Conservation (phyloP, 148 eudicot species). For the Tetragonia tetragonoides region DNA sequence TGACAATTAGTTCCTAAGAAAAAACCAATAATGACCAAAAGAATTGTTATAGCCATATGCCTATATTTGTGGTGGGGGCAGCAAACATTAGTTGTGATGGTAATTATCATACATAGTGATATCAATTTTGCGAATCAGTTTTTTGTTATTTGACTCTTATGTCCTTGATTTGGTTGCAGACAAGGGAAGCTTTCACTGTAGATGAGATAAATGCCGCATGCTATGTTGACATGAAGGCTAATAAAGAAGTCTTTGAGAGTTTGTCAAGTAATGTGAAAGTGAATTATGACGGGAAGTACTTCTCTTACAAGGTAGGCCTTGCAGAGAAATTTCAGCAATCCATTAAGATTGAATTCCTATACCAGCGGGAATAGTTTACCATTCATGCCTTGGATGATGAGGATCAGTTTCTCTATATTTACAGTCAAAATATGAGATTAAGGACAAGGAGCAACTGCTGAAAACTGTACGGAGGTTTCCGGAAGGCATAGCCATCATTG, state of each 20-base stretch:
- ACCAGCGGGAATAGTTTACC: background rate
- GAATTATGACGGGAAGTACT: conserved; percentile 61
- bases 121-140: background rate
- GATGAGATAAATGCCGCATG: conserved; percentile 82
- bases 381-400: background rate
- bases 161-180: conserved; percentile 45
- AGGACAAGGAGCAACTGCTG: conserved; percentile 57
- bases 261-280: conserved; percentile 86
- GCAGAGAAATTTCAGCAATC: background rate
- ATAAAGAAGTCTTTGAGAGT: conserved; percentile 86
- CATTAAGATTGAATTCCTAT: background rate
- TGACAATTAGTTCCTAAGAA: background rate
- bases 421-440: conserved; percentile 78
- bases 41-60: background rate
- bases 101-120: background rate
- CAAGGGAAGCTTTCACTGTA: conserved; percentile 73
- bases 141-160: conserved; percentile 3
- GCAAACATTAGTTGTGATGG: background rate
- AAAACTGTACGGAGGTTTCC: conserved; percentile 52
- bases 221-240: conserved; percentile 66
- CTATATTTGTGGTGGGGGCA: background rate
- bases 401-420: conserved; percentile 1
- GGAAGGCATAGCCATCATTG: conserved; percentile 81
- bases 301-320: conserved; percentile 80
- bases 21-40: background rate